A percentile compares a stretch with the other conserved stretches of the same genome.
Evolutionary conservation across 805 yeast species (phyloP).

Genomic region (Saccharomycopsis malanga): DNA sequence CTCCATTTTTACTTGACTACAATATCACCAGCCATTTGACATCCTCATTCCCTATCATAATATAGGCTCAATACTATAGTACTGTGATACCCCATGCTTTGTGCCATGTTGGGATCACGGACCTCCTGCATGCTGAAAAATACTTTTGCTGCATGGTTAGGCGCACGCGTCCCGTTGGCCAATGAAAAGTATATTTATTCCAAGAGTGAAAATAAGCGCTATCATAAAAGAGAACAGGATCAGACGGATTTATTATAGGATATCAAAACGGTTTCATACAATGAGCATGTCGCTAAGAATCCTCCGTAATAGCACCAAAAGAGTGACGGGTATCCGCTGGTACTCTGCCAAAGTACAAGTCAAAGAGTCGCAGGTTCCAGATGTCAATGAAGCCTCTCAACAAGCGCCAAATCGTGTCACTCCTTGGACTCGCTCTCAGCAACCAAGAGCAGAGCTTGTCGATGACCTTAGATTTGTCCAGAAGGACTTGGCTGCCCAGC

Average conservation of each 20-base stretch:
- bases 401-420: constrained; percentile 74
- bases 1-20: no score
- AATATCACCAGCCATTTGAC: neutral
- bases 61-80: neutral
- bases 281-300: neutral
- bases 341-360: constrained; percentile 18
- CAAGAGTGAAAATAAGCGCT: neutral
- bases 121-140: no score
- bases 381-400: constrained; percentile 22
- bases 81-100: neutral
- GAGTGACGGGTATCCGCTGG: constrained; percentile 1
- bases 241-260: no score
- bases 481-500: constrained; percentile 59
- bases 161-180: neutral
- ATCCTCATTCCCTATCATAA: neutral
- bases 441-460: constrained; percentile 48
- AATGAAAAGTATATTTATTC: neutral
- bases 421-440: constrained; percentile 70
- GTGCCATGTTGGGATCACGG: neutral
- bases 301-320: constrained; percentile 1
- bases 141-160: no score
- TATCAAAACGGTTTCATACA: no score
- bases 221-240: no score
- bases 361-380: constrained; percentile 12
- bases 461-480: constrained; percentile 65